Base-by-base conservation (phyloP, 2,329 filamentous ascomycete species). In the Bipolaris victoriae region DNA sequence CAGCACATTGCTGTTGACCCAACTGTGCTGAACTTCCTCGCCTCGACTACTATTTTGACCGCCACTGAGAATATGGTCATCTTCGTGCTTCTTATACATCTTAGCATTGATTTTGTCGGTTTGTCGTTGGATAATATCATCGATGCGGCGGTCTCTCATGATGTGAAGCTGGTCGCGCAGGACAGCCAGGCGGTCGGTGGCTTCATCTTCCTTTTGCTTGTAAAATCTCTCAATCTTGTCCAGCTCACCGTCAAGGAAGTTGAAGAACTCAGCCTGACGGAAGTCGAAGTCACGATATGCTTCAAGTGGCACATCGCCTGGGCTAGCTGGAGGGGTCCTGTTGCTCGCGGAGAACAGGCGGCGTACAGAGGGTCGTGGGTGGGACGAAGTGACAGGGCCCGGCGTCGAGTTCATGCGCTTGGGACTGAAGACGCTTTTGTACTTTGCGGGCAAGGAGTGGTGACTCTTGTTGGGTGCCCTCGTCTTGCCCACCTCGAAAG, bases 181-280 rank as follows among this genome's bases (percentile, higher is more conserved):
- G 3, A 89, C 75, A 0, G 81, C 79, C 22, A 97, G 79, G 2
- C 93, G 86, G 52, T 88, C 80, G 0, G 87, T 89, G 0, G 94
- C 91, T 72, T 97, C 91, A 26, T 90, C 84, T 72, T 99, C 95
- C 72, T 97, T 97, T 64, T 86, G 80, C 66, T 86, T 88, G 80
- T 98, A 98, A 71, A 99, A 99, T 0, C 81, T 78, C 72, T 99
- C 93, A 10, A 99, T 91, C 77, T 98, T 99, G n/a, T 88, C 83
- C 13, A 99, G 81, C 77, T 99, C 90, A 9, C 80, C 80, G 66
- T 97, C 91, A 51, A 99, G 80, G 69, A 95, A 99, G 0, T 82
- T 78, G 74, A 93, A 94, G 72, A 99, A 98, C 13, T 97, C 91
- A n/a, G 84, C 84, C 74, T 96, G 88, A 16, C 87, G 84, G 55